Conservation (phyloP, 139 green algal genomes). For the Chlamydomonas applanata region DNA sequence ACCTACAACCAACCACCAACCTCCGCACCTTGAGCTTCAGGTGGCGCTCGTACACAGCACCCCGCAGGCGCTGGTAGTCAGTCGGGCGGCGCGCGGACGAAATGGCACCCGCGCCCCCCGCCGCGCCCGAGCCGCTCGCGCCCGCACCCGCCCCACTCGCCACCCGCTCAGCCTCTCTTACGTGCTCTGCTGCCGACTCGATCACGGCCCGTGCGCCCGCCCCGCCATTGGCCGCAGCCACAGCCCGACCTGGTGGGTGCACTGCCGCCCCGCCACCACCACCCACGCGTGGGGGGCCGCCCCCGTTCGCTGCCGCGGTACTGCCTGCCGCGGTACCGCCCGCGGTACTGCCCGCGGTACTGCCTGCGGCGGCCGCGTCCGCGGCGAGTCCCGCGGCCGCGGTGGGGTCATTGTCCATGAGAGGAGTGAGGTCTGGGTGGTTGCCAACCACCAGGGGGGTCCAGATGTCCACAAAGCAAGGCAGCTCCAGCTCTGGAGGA, state of each 20-base stretch:
- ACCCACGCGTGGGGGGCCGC: not conserved
- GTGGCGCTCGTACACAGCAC: slow-evolving; percentile 24
- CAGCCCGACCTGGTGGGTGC: not conserved
- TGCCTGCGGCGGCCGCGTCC: not conserved
- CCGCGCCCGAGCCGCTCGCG: slow-evolving; percentile 6
- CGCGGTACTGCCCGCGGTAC: not conserved
- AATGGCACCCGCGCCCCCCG: not conserved
- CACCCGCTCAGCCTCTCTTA: not conserved
- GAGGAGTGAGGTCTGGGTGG: slow-evolving; percentile 26
- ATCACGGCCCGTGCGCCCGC: not conserved
- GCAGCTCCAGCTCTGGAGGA: slow-evolving; percentile 35
- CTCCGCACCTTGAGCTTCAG: slow-evolving; percentile 21
- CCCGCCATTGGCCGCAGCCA: not conserved
- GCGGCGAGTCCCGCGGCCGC: too few species aligned
- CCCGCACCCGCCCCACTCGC: not conserved
- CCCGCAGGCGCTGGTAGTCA: slow-evolving; percentile 8
- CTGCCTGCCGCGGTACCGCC: not conserved
- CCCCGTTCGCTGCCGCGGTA: not conserved
- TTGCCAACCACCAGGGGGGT: slow-evolving; percentile 26
- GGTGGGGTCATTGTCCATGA: slow-evolving; percentile 15
- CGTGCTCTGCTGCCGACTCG: not conserved
- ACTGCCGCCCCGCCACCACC: not conserved
- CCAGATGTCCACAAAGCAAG: slow-evolving; percentile 46
- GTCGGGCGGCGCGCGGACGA: not conserved
- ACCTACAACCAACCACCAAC: not conserved